A percentile compares a stretch with the other conserved stretches of the same genome.
Evolutionary conservation across 202 grass and related monocot genomes (phyloP).

Genomic region (Schoenoplectus tabernaemontani): DNA sequence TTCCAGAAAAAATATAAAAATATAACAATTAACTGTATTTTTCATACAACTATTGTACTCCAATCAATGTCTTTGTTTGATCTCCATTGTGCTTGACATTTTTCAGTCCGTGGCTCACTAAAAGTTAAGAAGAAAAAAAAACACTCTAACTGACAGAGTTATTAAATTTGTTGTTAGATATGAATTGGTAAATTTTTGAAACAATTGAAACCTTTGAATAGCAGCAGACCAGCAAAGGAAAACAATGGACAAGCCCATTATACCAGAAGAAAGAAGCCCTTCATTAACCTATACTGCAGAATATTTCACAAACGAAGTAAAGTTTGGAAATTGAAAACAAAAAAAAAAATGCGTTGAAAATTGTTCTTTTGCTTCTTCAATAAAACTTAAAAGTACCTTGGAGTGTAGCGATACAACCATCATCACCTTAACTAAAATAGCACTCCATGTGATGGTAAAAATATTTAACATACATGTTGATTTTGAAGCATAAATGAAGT

Average conservation of each 20-base stretch:
- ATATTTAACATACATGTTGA: conserved; percentile 64
- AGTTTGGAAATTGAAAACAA: background rate
- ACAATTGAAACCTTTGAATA: conserved; percentile 58
- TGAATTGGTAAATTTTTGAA: background rate
- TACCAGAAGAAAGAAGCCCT: conserved; percentile 85
- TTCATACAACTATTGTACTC: conserved; percentile 65
- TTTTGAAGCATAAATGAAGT: conserved; percentile 44
- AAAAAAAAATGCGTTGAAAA: background rate
- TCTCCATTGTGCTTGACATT: conserved; percentile 50
- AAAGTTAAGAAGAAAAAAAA: conserved; percentile 20
- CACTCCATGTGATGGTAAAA: conserved; percentile 73
- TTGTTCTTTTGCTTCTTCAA: background rate
- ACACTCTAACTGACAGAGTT: background rate
- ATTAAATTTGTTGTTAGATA: no score
- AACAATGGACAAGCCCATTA: conserved; percentile 72
- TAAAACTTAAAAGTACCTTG: conserved; percentile 39
- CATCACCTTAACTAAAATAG: conserved; percentile 61
- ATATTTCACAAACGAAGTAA: background rate
- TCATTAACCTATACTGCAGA: conserved; percentile 46
- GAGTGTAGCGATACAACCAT: conserved; percentile 78
- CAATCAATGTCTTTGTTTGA: conserved; percentile 37
- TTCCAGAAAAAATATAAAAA: conserved; percentile 5
- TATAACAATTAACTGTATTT: background rate
- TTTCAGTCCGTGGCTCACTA: conserved; percentile 53
- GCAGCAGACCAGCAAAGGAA: conserved; percentile 96